A percentile compares a stretch with the other conserved stretches of the same genome.
These are phyloP conservation scores for Phytopythium ostracodes DNA, from an alignment of 352 stramenopile species.

Conservation along the genomic window DNA sequence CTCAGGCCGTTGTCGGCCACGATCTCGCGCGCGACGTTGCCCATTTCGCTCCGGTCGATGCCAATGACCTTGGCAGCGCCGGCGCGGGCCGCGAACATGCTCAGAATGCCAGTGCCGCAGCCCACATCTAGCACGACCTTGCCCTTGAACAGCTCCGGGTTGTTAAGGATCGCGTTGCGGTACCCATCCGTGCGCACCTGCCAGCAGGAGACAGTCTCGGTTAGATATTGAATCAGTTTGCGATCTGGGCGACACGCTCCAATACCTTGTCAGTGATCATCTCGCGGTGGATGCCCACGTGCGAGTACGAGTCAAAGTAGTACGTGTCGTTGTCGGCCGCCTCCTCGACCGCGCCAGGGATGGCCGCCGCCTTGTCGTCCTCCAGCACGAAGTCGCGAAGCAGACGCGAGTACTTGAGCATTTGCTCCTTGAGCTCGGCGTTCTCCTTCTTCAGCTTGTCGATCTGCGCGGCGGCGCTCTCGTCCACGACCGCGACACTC, in stretches of 20 bases:
- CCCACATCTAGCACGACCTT: constrained; percentile 98
- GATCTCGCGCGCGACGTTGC: constrained; percentile 93
- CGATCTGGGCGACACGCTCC: too few relatives aligned
- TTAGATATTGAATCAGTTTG: too few relatives aligned
- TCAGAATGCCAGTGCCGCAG: constrained; percentile 97
- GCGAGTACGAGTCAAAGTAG: constrained; percentile 98
- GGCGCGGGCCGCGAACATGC: constrained; percentile 96
- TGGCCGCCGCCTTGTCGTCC: constrained; percentile 28
- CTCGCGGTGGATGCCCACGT: constrained; percentile 98
- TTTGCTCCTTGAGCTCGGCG: constrained; percentile 66
- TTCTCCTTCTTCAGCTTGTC: constrained; percentile 58
- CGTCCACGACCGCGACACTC: not conserved
- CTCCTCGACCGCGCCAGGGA: constrained; percentile 25
- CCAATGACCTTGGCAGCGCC: constrained; percentile 90
- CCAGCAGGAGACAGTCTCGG: not conserved
- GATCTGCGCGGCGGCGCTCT: constrained; percentile 22
- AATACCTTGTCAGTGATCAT: constrained; percentile 74
- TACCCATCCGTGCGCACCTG: constrained; percentile 95
- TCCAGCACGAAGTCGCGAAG: constrained; percentile 68
- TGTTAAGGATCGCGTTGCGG: constrained; percentile 97
- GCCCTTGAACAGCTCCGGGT: constrained; percentile 94
- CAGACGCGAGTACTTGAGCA: constrained; percentile 69
- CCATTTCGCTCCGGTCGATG: constrained; percentile 95
- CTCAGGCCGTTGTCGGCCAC: constrained; percentile 92
- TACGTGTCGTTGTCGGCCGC: constrained; percentile 87